A percentile compares a stretch with the other conserved stretches of the same genome.
phyloP scores from a whole-genome alignment of 768 basidiomycete species.

The Boletus edulis region DNA sequence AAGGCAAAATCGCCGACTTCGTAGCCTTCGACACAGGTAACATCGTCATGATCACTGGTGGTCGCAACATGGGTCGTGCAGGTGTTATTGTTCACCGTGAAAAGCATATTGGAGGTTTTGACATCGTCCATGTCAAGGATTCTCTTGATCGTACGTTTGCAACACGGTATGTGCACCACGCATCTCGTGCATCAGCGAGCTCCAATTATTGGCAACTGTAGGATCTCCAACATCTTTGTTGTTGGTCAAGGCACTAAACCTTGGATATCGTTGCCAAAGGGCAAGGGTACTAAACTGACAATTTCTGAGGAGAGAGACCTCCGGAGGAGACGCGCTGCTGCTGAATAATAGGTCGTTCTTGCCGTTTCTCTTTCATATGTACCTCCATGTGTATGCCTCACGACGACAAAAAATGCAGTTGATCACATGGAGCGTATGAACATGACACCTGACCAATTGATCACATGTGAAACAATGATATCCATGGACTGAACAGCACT shows the following conservation, averaged over 20 bases:
- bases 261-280: constrained; percentile 95
- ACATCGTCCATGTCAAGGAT: constrained; percentile 98
- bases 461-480: no score
- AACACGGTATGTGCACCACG: constrained; percentile 69
- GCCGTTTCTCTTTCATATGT: constrained; percentile 9
- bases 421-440: constrained; percentile 15
- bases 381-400: constrained; percentile 20
- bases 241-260: constrained; percentile 95
- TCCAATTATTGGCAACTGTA: constrained; percentile 28
- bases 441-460: not conserved
- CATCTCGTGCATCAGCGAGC: not conserved
- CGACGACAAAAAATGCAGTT: constrained; percentile 20
- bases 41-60: constrained; percentile 96
- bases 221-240: constrained; percentile 96
- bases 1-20: constrained; percentile 88
- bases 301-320: constrained; percentile 96
- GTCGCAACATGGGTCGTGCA: constrained; percentile 98
- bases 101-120: constrained; percentile 97
- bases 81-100: constrained; percentile 96
- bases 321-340: constrained; percentile 77
- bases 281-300: constrained; percentile 96
- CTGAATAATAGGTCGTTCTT: constrained; percentile 51
- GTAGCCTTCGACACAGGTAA: constrained; percentile 98
- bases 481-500: not conserved
- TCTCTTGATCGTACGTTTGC: constrained; percentile 94